phyloP scores from a whole-genome alignment of 2,329 filamentous ascomycete genomes.

The Colletotrichum orchidophilum region DNA sequence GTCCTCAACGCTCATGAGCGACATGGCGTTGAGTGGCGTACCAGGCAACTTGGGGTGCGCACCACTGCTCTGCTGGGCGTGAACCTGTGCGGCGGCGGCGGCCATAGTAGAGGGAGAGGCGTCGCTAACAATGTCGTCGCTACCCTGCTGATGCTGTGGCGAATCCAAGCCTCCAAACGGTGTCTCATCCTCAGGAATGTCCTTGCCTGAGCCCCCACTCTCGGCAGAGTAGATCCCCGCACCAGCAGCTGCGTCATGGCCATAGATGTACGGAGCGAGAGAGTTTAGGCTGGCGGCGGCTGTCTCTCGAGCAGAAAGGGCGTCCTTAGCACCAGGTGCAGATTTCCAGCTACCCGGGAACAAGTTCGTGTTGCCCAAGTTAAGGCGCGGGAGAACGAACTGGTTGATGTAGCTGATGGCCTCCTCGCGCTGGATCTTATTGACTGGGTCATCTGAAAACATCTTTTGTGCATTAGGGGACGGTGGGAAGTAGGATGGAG shows the following conservation, averaged over 20 bases:
- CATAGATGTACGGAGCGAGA: constrained; percentile 66
- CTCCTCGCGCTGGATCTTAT: constrained; percentile 73
- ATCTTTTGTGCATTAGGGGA: constrained; percentile 51
- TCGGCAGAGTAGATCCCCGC: constrained; percentile 51
- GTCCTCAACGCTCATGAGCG: constrained; percentile 70
- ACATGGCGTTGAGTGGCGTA: constrained; percentile 56
- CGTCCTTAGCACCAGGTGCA: constrained; percentile 46
- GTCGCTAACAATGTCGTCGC: constrained; percentile 7
- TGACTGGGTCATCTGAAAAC: constrained; percentile 63
- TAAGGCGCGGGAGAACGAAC: constrained; percentile 70
- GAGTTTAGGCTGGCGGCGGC: constrained; percentile 62
- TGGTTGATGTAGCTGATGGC: constrained; percentile 76
- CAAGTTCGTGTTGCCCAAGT: constrained; percentile 60
- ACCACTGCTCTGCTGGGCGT: constrained; percentile 10
- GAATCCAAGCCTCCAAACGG: constrained; percentile 34
- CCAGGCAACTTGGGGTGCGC: constrained; percentile 30
- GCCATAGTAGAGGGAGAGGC: constrained; percentile 13
- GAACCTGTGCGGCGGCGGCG: constrained; percentile 11
- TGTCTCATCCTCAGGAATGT: constrained; percentile 36
- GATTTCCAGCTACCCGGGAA: constrained; percentile 43
- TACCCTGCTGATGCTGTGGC: constrained; percentile 16
- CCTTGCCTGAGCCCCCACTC: constrained; percentile 33
- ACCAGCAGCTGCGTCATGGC: constrained; percentile 54
- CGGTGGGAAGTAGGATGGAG: constrained; percentile 68
- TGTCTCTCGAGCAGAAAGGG: constrained; percentile 52